Conservation (phyloP, 805 yeast genomes). For the Cyberlindnera euphorbiiphila region DNA sequence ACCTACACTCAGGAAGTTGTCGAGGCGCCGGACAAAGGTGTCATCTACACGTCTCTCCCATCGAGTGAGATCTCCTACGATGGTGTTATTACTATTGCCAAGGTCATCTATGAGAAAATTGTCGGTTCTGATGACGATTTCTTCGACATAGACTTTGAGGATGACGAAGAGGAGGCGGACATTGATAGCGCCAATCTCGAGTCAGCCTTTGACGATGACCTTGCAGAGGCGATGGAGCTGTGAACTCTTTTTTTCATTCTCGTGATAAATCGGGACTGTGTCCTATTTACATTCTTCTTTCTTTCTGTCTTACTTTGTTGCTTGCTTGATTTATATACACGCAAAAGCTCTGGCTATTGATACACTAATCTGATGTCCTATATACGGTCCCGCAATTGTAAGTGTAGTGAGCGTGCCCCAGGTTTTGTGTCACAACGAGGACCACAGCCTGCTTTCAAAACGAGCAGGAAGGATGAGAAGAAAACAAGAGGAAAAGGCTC, state of each 20-base stretch:
- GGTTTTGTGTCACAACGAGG: too few species aligned
- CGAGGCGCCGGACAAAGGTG: slow-evolving; percentile 40
- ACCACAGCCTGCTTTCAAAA: too few species aligned
- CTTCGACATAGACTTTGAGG: slow-evolving; percentile 94
- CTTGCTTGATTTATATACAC: too few species aligned
- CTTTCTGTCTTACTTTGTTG: not conserved
- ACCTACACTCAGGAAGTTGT: slow-evolving; percentile 27
- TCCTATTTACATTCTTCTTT: not conserved
- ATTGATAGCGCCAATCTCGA: slow-evolving; percentile 23
- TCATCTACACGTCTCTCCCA: slow-evolving; percentile 60
- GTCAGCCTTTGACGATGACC: slow-evolving; percentile 23
- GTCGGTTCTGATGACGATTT: slow-evolving; percentile 96
- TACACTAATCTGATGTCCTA: slow-evolving; percentile 1
- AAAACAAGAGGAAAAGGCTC: too few species aligned
- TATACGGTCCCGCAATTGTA: too few species aligned
- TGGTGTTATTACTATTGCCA: slow-evolving; percentile 82
- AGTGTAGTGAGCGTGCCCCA: too few species aligned
- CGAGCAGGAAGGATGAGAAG: too few species aligned
- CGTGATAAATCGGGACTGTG: too few species aligned
- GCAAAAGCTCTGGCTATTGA: not conserved
- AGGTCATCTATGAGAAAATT: slow-evolving; percentile 64
- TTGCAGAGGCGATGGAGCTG: slow-evolving; percentile 35
- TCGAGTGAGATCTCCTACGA: slow-evolving; percentile 87
- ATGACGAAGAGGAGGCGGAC: slow-evolving; percentile 53
- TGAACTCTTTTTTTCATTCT: slow-evolving; percentile 6